Base-by-base conservation (phyloP, 768 basidiomycete species). In the Suillus clintonianus region DNA sequence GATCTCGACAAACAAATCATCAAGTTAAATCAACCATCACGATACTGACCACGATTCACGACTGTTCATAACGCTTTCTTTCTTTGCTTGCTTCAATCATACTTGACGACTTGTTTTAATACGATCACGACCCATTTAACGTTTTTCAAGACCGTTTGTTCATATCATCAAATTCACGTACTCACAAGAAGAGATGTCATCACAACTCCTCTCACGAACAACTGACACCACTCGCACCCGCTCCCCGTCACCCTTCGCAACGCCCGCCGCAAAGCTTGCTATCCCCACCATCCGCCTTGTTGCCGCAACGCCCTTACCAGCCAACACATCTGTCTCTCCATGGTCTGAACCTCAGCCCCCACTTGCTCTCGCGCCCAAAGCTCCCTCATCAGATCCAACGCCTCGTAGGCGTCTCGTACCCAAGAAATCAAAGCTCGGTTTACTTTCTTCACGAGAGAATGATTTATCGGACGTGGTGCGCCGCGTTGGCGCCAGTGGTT, bases 241-340 rank as follows among this genome's bases (percentile, higher is more conserved):
- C n/a, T 70, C 73, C 15, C 65, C 71, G 32, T 71, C 79, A 17
- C 71, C 71, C 27, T 37, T 76, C 24, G 53, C 69, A 57, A 76
- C 76, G 14, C 67, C 73, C 2, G 59, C 66, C 5, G 67, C 74
- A 10, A 77, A 77, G 53, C 64, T 73, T 8, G 74, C 74, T 36
- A 67, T 81, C 61, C 89, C 90, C 27, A 87, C 89, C 60, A 92
- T 92, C 63, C 83, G 89, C 50, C 84, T 92, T 69, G 86, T 86
- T 67, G 81, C 86, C 17, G 88, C 90, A 0, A 90, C 85, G 0
- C 90, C 90, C 4, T 86, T 84, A 14, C 7, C 37, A 7, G 66
- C 80, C 4, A 84, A 83, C 58, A 9, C 70, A 5, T 62, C 72
- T 5, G 47, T 71, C 43, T 58, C 63, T 5, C 69, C 74, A 47